Base-by-base conservation (phyloP, 768 basidiomycete species). In the Zangia roseola region DNA sequence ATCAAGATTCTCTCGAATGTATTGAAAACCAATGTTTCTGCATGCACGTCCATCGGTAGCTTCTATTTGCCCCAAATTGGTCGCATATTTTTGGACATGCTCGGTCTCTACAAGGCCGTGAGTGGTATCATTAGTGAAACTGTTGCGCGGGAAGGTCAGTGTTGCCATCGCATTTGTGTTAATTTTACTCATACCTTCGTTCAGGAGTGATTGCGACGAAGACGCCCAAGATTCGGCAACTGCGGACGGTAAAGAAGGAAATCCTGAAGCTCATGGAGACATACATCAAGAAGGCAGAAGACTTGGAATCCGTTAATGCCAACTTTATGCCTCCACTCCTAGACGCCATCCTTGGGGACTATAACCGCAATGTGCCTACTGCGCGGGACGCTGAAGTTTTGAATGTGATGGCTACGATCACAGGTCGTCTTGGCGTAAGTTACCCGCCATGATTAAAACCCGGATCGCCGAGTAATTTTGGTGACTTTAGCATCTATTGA, bases 1-100 rank as follows among this genome's bases (percentile, higher is more conserved):
- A 91, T 98, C 71, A 97, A 97, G 69, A 94, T 97, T 59, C 76
- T 99, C 43, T 84, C 91, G 2, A 98, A 99, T 63, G 91, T 99
- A 40, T 75, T 99, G 61, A 99, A 99, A 73, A 99, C 97, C 19
- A 99, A 99, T 66, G 94, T 97, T 13, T 90, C 97, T 6, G 94
- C 95, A 1, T 98, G 94, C 69, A 91, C 89, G 2, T 97, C 94
- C 20, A 97, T 98, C 54, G 95, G 97, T 38, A 88, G 87, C 58
- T 94, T 97, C 76, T 99, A 95, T 71, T 76, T 94, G 1, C 95
- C 95, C n/a, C 97, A 99, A 64, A 83, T 98, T 35, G 92, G 91
- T 2, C 84, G 94, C 31, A 82, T 98, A 66, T 99, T 95, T 78
- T 73, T 97, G 59, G 97, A 99, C 68, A 97, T 98, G 93, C 81